A percentile compares a stretch with the other conserved stretches of the same genome.
Conservation (phyloP, 2,329 filamentous ascomycete genomes). For the Penicillium griseofulvum region DNA sequence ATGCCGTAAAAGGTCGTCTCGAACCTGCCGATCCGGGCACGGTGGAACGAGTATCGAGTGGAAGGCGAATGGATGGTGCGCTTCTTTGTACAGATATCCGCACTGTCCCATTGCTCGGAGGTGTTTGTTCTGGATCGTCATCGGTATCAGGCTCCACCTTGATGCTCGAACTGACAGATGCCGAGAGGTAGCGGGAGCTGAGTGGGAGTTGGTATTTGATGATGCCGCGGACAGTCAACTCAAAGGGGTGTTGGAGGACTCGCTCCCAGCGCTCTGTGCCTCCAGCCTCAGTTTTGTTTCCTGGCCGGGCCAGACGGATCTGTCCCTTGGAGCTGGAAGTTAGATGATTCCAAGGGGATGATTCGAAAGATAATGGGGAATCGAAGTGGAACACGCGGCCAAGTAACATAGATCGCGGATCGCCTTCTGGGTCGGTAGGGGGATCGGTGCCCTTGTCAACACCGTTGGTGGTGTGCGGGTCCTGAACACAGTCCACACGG, state of each 20-base stretch:
- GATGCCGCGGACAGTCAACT: conserved; percentile 86
- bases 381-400: conserved; percentile 85
- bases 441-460: conserved; percentile 61
- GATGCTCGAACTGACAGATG: conserved; percentile 45
- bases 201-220: conserved; percentile 74
- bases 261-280: conserved; percentile 86
- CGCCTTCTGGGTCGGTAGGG: conserved; percentile 54
- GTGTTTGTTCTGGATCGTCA: conserved; percentile 15
- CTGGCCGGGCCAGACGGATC: conserved; percentile 76
- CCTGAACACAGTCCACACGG: conserved; percentile 17
- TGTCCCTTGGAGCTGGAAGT: conserved; percentile 74
- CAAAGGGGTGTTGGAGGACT: conserved; percentile 87
- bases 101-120: conserved; percentile 30
- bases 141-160: conserved; percentile 40
- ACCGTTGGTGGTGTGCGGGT: conserved; percentile 27
- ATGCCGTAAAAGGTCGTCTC: conserved; percentile 32
- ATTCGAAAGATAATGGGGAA: conserved; percentile 82
- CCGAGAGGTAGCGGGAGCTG: conserved; percentile 54
- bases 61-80: conserved; percentile 6
- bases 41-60: conserved; percentile 11
- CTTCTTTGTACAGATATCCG: conserved; percentile 15
- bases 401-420: conserved; percentile 82
- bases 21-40: conserved; percentile 11
- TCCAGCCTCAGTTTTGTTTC: conserved; percentile 79
- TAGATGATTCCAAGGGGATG: conserved; percentile 77